phyloP scores from a whole-genome alignment of 2,329 filamentous ascomycete genomes.

The Arthroderma sp. region DNA sequence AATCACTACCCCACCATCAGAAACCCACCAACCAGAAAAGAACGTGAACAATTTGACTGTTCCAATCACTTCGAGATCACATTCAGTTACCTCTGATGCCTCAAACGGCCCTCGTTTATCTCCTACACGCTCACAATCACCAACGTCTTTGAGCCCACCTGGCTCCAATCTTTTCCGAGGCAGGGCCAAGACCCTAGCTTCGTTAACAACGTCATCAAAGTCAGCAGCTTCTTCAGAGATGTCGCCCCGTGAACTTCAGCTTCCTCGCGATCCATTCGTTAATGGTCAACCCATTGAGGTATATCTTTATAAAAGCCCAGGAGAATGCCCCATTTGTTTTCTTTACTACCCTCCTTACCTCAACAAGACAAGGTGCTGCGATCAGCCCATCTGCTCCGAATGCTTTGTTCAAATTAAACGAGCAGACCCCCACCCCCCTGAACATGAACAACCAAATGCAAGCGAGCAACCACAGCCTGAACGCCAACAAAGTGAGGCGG shows the following conservation, averaged over 20 bases:
- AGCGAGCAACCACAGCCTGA: slow-evolving; percentile 23
- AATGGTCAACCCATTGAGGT: slow-evolving; percentile 92
- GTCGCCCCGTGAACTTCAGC: slow-evolving; percentile 59
- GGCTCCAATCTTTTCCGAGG: slow-evolving; percentile 56
- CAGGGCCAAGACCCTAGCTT: slow-evolving; percentile 77
- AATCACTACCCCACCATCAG: slow-evolving; percentile 37
- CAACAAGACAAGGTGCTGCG: slow-evolving; percentile 88
- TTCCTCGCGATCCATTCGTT: slow-evolving; percentile 73
- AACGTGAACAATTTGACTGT: slow-evolving; percentile 63
- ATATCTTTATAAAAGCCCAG: slow-evolving; percentile 79
- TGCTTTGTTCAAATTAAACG: slow-evolving; percentile 98
- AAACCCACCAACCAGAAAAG: slow-evolving; percentile 40
- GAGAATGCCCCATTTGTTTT: slow-evolving; percentile 93
- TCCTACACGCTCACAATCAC: slow-evolving; percentile 23
- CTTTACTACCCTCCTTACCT: slow-evolving; percentile 89
- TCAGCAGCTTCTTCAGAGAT: slow-evolving; percentile 58
- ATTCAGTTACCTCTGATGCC: slow-evolving; percentile 64
- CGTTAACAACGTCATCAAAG: slow-evolving; percentile 62
- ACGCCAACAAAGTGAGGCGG: slow-evolving; percentile 30
- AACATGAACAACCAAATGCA: slow-evolving; percentile 47
- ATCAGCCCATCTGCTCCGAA: slow-evolving; percentile 92
- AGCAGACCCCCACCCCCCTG: slow-evolving; percentile 76
- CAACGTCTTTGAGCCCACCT: slow-evolving; percentile 37
- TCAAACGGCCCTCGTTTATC: slow-evolving; percentile 49
- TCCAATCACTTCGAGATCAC: slow-evolving; percentile 62